Evolutionary conservation across 2,329 filamentous ascomycete genomes (phyloP), one percentile per base, ranked within the genome.

Genomic region (Pestalotiopsis sp.): DNA sequence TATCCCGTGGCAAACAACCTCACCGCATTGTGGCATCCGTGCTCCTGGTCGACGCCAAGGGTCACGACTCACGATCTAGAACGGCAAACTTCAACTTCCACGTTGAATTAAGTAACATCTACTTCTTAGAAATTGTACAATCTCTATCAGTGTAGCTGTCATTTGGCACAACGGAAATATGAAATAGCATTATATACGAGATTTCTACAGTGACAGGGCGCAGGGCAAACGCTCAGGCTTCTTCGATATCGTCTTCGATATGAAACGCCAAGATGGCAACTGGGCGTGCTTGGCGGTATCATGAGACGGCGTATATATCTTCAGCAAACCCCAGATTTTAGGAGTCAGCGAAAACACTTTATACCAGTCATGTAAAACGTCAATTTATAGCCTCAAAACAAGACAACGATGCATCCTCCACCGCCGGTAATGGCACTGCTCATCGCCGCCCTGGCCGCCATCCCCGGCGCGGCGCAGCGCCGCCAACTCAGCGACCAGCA

Each of bases 201-300:
- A 36, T 36, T 36, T 5, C 59, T 14, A 59, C 17, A n/a, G 59
- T 31, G 4, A 9, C 4, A n/a, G 17, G 17, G 45, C 5, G 45
- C 11, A 52, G n/a, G 20, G 45, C 57, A 59, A 12, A 59, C 23
- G 62, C 31, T 38, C 52, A 60, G 52, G 64, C 31, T 41, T 38
- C 7, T 59, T 5, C 25, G 64, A 25, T 68, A 64, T 75, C 31
- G 27, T 38, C 7, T 59, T 5, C 25, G 64, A 25, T 68, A 64
- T 75, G 74, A 76, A 76, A 76, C 75, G 73, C 74, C 74, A 75
- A 76, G 74, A 67, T 63, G 39, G n/a, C 56, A 58, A 67, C 49
- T 23, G 31, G 68, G 66, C 65, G 68, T 41, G 68, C 57, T 56
- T 67, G 70, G 65, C 62, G 60, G 69, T 62, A 71, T 64, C 41